Conservation (phyloP, 2,329 filamentous ascomycete genomes). For the Colletotrichum abscissum region DNA sequence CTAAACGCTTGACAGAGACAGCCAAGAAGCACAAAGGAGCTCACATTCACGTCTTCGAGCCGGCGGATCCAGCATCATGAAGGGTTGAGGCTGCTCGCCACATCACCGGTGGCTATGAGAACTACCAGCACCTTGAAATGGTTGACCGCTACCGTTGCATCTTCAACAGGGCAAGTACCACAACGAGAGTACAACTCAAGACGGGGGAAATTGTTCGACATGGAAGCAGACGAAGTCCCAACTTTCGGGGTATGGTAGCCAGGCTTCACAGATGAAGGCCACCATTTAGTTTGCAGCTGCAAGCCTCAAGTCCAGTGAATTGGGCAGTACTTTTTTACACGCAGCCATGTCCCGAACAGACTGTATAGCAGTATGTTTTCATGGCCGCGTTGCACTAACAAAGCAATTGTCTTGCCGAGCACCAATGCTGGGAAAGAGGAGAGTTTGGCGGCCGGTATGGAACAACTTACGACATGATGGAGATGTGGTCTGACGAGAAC, state of each 20-base stretch:
- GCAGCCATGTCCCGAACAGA: background rate
- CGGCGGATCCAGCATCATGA: background rate
- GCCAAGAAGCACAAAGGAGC: no score
- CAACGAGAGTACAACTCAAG: no score
- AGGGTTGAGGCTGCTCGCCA: background rate
- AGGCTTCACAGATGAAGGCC: no score
- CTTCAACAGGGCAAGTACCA: no score
- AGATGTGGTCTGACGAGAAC: background rate
- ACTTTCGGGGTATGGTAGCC: no score
- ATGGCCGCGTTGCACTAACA: background rate
- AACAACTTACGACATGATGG: conserved; percentile 3
- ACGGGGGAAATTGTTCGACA: no score
- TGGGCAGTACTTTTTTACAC: no score
- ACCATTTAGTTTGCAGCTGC: no score
- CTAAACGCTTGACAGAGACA: no score
- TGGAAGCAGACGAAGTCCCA: no score
- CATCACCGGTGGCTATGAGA: background rate
- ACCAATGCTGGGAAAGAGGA: background rate
- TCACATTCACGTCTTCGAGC: background rate
- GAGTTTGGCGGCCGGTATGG: background rate
- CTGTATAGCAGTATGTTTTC: background rate
- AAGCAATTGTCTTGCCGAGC: background rate
- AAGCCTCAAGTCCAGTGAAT: no score
- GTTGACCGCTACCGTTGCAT: no score
- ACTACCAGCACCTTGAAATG: background rate